A percentile compares a stretch with the other conserved stretches of the same genome.
These are phyloP conservation scores for Vaccinium vitisidaea DNA, from an alignment of 148 eudicot species.

Conservation along the genomic window DNA sequence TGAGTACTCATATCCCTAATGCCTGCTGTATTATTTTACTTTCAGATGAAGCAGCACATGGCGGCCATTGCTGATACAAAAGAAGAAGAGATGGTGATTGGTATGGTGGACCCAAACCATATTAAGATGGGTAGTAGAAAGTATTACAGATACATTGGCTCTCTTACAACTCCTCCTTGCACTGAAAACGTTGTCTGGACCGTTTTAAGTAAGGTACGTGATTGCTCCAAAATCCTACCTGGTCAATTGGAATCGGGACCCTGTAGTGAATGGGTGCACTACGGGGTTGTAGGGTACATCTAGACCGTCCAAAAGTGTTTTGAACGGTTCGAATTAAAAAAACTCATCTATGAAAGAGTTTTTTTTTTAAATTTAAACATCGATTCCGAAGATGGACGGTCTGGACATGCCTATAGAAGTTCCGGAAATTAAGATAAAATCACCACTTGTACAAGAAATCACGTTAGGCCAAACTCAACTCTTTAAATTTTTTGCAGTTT, in stretches of 20 bases:
- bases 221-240: background rate
- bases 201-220: conserved; percentile 30
- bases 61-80: conserved; percentile 16
- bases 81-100: conserved; percentile 24
- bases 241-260: background rate
- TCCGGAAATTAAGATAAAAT: no score
- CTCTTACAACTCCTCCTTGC: conserved; percentile 49
- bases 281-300: no score
- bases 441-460: no score
- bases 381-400: no score
- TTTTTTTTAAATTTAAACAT: no score
- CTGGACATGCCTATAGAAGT: no score
- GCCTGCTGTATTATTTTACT: background rate
- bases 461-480: background rate
- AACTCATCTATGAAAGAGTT: no score
- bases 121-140: conserved; percentile 26
- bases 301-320: no score
- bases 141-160: conserved; percentile 47
- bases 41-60: conserved; percentile 24
- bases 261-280: no score
- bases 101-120: conserved; percentile 28
- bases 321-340: no score
- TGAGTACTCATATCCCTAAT: background rate
- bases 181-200: conserved; percentile 40
- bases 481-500: background rate